phyloP scores from a whole-genome alignment of 2,329 filamentous ascomycete species.

The Cladophialophora immunda region DNA sequence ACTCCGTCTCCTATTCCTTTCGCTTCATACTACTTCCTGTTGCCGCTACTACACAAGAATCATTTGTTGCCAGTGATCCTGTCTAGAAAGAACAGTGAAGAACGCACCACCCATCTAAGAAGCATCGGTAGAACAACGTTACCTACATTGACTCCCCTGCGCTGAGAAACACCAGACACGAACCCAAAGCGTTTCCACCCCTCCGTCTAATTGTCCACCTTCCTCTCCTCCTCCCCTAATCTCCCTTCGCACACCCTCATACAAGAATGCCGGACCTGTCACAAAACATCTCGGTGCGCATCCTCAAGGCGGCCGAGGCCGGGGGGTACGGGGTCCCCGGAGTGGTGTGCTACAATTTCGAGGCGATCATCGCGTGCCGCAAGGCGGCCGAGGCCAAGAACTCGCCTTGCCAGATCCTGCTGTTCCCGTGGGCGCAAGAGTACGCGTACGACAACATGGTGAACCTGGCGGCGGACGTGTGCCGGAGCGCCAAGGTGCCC shows the following conservation, averaged over 20 bases:
- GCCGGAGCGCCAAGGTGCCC: conserved; percentile 65
- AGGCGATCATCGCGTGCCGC: conserved; percentile 74
- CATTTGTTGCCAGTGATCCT: no score
- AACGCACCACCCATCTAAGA: not conserved
- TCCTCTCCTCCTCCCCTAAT: conserved; percentile 2
- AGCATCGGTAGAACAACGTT: not conserved
- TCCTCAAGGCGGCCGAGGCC: conserved; percentile 44
- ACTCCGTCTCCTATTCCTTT: not conserved
- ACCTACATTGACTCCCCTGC: not conserved
- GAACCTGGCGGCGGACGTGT: conserved; percentile 64
- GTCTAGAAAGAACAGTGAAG: not conserved
- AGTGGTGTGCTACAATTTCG: conserved; percentile 67
- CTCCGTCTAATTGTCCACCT: not conserved
- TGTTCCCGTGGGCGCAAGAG: conserved; percentile 77
- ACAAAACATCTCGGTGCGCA: conserved; percentile 44
- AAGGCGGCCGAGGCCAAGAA: conserved; percentile 72
- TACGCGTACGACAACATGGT: conserved; percentile 68
- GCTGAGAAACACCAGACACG: not conserved
- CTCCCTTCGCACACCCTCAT: not conserved
- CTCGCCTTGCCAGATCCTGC: conserved; percentile 74
- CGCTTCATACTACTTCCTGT: no score
- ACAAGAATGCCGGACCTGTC: conserved; percentile 32
- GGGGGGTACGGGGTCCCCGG: conserved; percentile 39
- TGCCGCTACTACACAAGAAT: no score
- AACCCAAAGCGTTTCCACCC: not conserved